Evolutionary conservation across 2,329 filamentous ascomycete species (phyloP), one percentile per base, ranked within the genome.

Genomic region (Phialophora verrucosa): DNA sequence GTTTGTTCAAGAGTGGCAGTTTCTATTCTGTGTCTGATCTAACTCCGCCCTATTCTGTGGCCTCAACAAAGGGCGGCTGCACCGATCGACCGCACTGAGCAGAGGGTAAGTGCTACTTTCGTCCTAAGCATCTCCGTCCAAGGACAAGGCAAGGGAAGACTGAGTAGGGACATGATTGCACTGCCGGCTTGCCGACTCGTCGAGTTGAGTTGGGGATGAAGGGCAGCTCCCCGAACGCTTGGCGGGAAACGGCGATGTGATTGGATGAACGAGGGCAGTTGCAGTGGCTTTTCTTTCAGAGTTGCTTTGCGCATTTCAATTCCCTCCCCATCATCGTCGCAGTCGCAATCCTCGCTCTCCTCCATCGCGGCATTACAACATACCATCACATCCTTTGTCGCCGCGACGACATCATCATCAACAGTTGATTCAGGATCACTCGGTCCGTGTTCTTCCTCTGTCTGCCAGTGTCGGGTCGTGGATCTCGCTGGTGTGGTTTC

Each of bases 311-410:
- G 50, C 27, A 51, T 62, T 35, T 62, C 60, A 62, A 62, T 62
- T 62, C 60, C 60, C 58, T 63, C 59, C 53, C 60, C 63, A 63
- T 63, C 68, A 66, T 66, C 57, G 62, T 62, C 61, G 62, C 68
- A 59, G 65, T 66, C 65, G 56, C 68, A 58, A 29, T 56, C 51
- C 35, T 63, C 62, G 38, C 47, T 44, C 59, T 31, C 51, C 59
- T 59, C 53, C 51, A 65, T 67, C 64, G 59, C 59, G 51, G 61
- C 65, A 62, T 20, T 29, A 32, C 57, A 63, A 38, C n/a, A 29
- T 31, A 49, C 57, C 62, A 67, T 67, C 64, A 51, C 55, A 49
- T 25, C 51, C 62, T 59, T 65, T 58, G 49, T 51, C 49, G 63
- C 62, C 59, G 65, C 68, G 59, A 67, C 42, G 47, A 53, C 47